Evolutionary conservation across 1,139 yeast genomes (phyloP).

Genomic region (Casaregolazyma suthepensis): DNA sequence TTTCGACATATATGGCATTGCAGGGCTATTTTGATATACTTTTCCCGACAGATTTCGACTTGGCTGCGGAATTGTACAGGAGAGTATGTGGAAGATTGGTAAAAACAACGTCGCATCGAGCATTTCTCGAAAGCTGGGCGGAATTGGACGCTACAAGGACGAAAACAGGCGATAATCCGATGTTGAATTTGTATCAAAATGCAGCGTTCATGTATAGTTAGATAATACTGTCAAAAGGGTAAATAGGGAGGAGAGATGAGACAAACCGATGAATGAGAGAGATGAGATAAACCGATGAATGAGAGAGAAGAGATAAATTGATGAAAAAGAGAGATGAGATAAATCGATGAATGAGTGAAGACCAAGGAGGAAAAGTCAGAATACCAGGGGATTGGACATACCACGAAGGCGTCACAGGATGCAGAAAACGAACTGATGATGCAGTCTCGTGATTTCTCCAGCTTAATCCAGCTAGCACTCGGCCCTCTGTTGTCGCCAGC

Average conservation of each 20-base stretch:
- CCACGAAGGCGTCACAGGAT: too few relatives aligned
- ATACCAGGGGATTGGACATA: too few relatives aligned
- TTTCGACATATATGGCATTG: constrained; percentile 68
- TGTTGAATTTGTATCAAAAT: constrained; percentile 71
- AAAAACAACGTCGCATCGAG: constrained; percentile 52
- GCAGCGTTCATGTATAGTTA: constrained; percentile 58
- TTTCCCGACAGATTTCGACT: constrained; percentile 75
- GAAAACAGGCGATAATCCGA: constrained; percentile 78
- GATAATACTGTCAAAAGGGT: background rate
- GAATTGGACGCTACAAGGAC: constrained; percentile 64
- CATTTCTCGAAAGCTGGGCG: constrained; percentile 67
- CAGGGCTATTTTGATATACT: constrained; percentile 84
- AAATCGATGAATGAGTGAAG: too few relatives aligned
- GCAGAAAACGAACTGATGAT: too few relatives aligned
- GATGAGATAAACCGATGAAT: too few relatives aligned
- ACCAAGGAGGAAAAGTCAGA: too few relatives aligned
- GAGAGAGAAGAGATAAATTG: too few relatives aligned
- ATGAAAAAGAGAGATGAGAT: too few relatives aligned
- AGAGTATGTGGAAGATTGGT: constrained; percentile 60
- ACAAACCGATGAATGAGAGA: too few relatives aligned
- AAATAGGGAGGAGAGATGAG: background rate
- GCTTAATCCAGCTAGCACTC: too few relatives aligned
- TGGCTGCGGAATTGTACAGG: constrained; percentile 56
- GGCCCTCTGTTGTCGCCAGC: too few relatives aligned
- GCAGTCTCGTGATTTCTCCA: too few relatives aligned